These are phyloP conservation scores for Mortierella sp. DNA, from an alignment of 371 early-diverging fungal species.

Conservation along the genomic window DNA sequence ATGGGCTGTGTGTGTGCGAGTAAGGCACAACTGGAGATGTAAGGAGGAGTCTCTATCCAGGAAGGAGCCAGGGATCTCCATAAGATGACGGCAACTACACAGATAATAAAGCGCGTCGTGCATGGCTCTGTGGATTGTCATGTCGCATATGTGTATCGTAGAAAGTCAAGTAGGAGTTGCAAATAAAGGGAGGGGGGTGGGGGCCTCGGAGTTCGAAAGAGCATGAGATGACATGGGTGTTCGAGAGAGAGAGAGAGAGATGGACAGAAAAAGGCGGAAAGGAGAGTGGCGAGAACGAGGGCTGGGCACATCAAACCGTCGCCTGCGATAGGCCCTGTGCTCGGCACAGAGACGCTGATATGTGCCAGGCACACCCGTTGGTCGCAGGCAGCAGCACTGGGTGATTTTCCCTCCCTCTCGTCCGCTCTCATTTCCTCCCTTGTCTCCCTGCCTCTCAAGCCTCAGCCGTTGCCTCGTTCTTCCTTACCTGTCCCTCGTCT, in stretches of 20 bases:
- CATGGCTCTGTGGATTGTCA: neutral
- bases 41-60: neutral
- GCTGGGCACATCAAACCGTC: no score
- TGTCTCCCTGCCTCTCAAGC: no score
- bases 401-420: no score
- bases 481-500: neutral
- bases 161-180: constrained; percentile 11
- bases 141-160: neutral
- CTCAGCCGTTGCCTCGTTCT: neutral
- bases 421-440: neutral
- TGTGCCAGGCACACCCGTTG: neutral
- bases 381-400: no score
- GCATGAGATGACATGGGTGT: neutral
- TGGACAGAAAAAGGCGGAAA: neutral
- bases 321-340: no score
- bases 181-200: neutral
- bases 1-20: neutral
- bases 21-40: neutral
- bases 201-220: neutral
- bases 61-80: neutral
- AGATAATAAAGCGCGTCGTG: neutral
- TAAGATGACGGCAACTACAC: neutral
- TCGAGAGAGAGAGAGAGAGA: neutral
- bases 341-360: no score
- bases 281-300: neutral